phyloP scores from a whole-genome alignment of 257 asterid genomes.

The Solanum chmielewskii region DNA sequence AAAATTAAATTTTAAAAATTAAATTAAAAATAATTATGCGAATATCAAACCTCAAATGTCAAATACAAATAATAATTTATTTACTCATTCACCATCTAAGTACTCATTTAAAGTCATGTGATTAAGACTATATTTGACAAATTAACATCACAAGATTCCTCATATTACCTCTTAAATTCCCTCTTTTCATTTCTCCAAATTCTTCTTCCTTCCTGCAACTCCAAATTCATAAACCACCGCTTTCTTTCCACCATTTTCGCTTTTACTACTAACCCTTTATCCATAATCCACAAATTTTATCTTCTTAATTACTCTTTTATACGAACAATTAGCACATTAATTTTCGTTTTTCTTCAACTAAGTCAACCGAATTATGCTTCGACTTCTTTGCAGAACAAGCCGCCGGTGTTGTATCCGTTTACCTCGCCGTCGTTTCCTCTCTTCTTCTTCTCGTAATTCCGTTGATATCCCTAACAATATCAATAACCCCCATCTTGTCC shows the following conservation, averaged over 20 bases:
- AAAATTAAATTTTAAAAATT: too few species aligned
- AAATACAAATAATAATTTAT: too few species aligned
- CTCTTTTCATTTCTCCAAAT: neutral
- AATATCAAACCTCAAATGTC: neutral
- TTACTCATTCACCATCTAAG: neutral
- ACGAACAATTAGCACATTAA: neutral
- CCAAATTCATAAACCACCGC: neutral
- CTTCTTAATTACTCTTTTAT: neutral
- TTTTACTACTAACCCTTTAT: neutral
- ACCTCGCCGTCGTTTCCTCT: slow-evolving; percentile 16
- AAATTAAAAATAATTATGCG: too few species aligned
- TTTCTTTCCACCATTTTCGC: neutral
- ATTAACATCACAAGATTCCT: neutral
- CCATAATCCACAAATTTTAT: neutral
- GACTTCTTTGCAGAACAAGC: slow-evolving; percentile 13
- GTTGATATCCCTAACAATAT: slow-evolving; percentile 3
- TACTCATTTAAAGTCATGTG: neutral
- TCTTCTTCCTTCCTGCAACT: neutral
- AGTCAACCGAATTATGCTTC: slow-evolving; percentile 19
- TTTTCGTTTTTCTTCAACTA: neutral
- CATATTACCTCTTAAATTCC: slow-evolving; percentile 16
- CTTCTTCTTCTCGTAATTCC: slow-evolving; percentile 7
- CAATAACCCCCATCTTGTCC: slow-evolving; percentile 11
- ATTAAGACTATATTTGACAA: neutral
- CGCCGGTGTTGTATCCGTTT: slow-evolving; percentile 18